Conservation (phyloP, 176 grass and related monocot genomes). For the Cocos nucifera region DNA sequence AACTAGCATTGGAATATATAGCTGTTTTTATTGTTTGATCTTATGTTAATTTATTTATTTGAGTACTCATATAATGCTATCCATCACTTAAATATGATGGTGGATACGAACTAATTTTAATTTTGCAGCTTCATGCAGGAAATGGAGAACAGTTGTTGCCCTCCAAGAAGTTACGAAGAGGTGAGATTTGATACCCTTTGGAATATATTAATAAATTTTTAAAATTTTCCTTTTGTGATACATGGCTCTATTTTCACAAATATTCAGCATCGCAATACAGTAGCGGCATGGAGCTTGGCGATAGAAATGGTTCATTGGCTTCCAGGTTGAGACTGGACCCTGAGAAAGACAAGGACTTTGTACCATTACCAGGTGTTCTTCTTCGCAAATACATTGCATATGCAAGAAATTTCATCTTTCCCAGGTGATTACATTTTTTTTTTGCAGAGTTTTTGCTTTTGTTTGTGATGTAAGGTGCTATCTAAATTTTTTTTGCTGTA, state of each 20-base stretch:
- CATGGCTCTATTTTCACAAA: slow-evolving; percentile 11
- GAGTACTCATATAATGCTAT: too few relatives aligned
- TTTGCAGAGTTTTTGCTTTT: too few relatives aligned
- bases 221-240: too few relatives aligned
- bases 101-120: not conserved
- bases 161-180: slow-evolving; percentile 52
- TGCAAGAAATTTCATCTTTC: slow-evolving; percentile 52
- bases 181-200: slow-evolving; percentile 24
- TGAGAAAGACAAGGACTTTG: slow-evolving; percentile 63
- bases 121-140: slow-evolving; percentile 54
- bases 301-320: slow-evolving; percentile 32
- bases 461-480: too few relatives aligned
- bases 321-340: slow-evolving; percentile 57
- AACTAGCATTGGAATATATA: not conserved
- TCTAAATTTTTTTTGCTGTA: not conserved
- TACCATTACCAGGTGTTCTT: slow-evolving; percentile 46
- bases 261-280: slow-evolving; percentile 29
- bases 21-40: not conserved
- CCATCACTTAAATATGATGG: too few relatives aligned
- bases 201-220: too few relatives aligned
- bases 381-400: slow-evolving; percentile 91
- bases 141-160: slow-evolving; percentile 18
- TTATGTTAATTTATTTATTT: too few relatives aligned
- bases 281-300: slow-evolving; percentile 8
- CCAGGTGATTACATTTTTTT: slow-evolving; percentile 39